Percentiles rank a stretch among this genome's conserved stretches.
phyloP scores from a whole-genome alignment of 192 early-diverging fungal species.

The Linnemannia elongata region DNA sequence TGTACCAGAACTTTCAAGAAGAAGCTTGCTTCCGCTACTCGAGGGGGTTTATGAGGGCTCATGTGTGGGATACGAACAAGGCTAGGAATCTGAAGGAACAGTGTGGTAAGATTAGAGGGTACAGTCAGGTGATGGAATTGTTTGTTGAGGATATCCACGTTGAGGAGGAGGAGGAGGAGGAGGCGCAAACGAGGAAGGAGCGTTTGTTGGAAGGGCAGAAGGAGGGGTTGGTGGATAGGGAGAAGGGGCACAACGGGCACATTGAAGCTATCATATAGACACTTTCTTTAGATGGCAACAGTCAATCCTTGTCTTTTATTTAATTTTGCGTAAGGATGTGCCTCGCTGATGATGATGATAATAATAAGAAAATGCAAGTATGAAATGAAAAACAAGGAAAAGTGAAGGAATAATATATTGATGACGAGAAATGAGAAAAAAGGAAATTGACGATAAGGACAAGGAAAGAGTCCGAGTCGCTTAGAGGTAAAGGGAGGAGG shows the following conservation, averaged over 20 bases:
- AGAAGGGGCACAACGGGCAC: not conserved
- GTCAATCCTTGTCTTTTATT: too few species aligned
- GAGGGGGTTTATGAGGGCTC: constrained; percentile 54
- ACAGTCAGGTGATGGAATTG: constrained; percentile 59
- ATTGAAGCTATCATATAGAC: not conserved
- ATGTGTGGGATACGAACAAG: constrained; percentile 54
- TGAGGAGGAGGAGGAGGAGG: not conserved
- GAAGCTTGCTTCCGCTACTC: constrained; percentile 67
- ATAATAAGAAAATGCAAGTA: not conserved
- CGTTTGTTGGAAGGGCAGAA: not conserved
- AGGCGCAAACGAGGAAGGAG: not conserved
- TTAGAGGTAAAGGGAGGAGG: constrained; percentile 92
- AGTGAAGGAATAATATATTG: not conserved
- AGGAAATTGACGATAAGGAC: not conserved
- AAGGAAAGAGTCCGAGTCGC: not conserved
- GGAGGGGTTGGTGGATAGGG: not conserved
- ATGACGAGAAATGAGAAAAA: not conserved
- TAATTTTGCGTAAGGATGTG: too few species aligned
- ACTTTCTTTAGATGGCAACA: too few species aligned
- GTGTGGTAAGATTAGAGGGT: constrained; percentile 67
- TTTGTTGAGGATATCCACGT: constrained; percentile 3
- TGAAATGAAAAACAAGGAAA: not conserved
- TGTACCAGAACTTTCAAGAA: constrained; percentile 69
- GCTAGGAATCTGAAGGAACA: constrained; percentile 63
- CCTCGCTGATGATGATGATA: too few species aligned